These are phyloP conservation scores for Thelonectria blattea DNA, from an alignment of 2,329 filamentous ascomycete species.

Conservation along the genomic window DNA sequence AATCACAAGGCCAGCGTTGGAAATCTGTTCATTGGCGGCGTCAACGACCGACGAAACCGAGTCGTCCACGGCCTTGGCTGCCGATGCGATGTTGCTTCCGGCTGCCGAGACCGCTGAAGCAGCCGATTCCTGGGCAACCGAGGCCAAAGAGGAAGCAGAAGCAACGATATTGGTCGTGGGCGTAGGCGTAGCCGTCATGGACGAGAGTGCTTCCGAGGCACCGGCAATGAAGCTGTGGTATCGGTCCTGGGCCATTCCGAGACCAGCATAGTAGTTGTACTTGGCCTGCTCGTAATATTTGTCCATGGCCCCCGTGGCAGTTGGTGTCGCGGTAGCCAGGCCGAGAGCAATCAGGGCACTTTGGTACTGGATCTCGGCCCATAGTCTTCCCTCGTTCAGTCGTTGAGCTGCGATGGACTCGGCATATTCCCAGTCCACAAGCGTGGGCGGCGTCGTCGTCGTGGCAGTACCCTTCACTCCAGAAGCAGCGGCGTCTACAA, in stretches of 20 bases:
- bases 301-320: slow-evolving; percentile 55
- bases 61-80: slow-evolving; percentile 46
- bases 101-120: slow-evolving; percentile 48
- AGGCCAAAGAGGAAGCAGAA: slow-evolving; percentile 56
- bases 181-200: slow-evolving; percentile 63
- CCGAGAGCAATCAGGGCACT: slow-evolving; percentile 71
- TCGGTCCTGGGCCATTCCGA: slow-evolving; percentile 78
- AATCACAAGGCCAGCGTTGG: slow-evolving; percentile 45
- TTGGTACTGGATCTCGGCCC: slow-evolving; percentile 74
- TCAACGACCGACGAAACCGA: slow-evolving; percentile 52
- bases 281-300: slow-evolving; percentile 67
- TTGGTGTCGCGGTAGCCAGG: slow-evolving; percentile 63
- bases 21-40: slow-evolving; percentile 49
- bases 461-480: slow-evolving; percentile 56
- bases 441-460: slow-evolving; percentile 48
- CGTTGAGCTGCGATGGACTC: slow-evolving; percentile 73
- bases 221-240: slow-evolving; percentile 78
- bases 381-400: slow-evolving; percentile 71
- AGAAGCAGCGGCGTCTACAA: slow-evolving; percentile 59
- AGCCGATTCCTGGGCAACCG: slow-evolving; percentile 55
- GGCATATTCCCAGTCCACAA: slow-evolving; percentile 55
- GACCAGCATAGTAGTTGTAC: slow-evolving; percentile 75
- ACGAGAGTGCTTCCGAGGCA: slow-evolving; percentile 72
- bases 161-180: slow-evolving; percentile 61
- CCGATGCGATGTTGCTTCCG: slow-evolving; percentile 51